Conservation (phyloP, 2,329 filamentous ascomycete genomes). For the Aspergillus phoenicis region DNA sequence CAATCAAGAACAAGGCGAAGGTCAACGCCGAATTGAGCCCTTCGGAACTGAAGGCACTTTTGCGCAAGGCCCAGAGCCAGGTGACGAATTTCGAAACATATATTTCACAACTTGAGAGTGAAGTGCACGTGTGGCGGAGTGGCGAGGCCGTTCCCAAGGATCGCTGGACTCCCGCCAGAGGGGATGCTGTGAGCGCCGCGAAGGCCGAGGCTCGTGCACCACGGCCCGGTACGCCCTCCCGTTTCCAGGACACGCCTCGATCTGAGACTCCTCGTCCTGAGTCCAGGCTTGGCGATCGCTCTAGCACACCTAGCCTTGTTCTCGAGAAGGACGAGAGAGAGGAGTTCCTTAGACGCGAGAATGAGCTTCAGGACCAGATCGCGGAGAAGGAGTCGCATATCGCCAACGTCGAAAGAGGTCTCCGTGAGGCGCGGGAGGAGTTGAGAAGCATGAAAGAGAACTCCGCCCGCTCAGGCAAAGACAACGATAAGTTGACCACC, state of each 20-base stretch:
- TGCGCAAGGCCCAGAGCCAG: slow-evolving; percentile 90
- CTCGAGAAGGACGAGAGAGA: slow-evolving; percentile 96
- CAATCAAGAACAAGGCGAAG: slow-evolving; percentile 99
- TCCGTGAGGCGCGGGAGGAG: slow-evolving; percentile 85
- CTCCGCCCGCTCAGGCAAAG: slow-evolving; percentile 77
- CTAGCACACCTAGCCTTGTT: slow-evolving; percentile 82
- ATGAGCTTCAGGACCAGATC: slow-evolving; percentile 95
- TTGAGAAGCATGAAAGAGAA: slow-evolving; percentile 82
- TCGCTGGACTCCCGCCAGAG: slow-evolving; percentile 73
- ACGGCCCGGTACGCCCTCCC: slow-evolving; percentile 45
- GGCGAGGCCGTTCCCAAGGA: slow-evolving; percentile 89
- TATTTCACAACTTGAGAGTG: slow-evolving; percentile 77
- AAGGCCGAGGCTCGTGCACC: slow-evolving; percentile 53
- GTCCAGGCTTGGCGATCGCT: slow-evolving; percentile 73
- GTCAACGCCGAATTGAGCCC: slow-evolving; percentile 98
- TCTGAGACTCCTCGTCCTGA: slow-evolving; percentile 65
- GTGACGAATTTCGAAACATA: slow-evolving; percentile 87
- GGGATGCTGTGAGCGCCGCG: slow-evolving; percentile 55
- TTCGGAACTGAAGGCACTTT: slow-evolving; percentile 86
- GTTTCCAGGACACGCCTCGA: slow-evolving; percentile 50
- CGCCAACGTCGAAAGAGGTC: slow-evolving; percentile 73
- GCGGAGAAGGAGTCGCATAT: slow-evolving; percentile 88
- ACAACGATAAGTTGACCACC: slow-evolving; percentile 82
- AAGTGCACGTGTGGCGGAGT: slow-evolving; percentile 82
- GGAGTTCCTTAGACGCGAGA: slow-evolving; percentile 91